Evolutionary conservation across 2,329 filamentous ascomycete genomes (phyloP).

Genomic region (Furcasterigmium furcatum): DNA sequence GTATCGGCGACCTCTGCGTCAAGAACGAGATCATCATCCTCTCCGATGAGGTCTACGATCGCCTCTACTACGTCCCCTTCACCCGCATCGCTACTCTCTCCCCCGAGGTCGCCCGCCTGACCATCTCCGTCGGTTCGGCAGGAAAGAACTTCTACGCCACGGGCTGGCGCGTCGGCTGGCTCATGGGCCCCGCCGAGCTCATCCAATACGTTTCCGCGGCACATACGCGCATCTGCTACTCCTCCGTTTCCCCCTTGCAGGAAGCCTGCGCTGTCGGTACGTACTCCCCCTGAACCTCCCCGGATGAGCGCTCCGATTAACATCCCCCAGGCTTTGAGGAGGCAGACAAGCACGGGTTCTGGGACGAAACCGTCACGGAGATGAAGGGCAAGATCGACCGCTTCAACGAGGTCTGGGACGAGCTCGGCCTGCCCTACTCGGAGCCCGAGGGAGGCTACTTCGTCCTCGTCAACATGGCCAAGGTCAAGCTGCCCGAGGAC

Average conservation of each 20-base stretch:
- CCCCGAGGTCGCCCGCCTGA: slow-evolving; percentile 82
- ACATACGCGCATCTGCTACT: slow-evolving; percentile 95
- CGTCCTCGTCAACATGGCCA: slow-evolving; percentile 88
- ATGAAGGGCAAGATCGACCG: slow-evolving; percentile 87
- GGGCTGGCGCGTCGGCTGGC: slow-evolving; percentile 92
- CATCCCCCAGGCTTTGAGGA: slow-evolving; percentile 67
- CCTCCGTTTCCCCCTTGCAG: slow-evolving; percentile 87
- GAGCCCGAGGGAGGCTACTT: slow-evolving; percentile 98
- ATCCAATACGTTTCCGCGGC: slow-evolving; percentile 91
- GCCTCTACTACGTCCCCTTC: slow-evolving; percentile 92
- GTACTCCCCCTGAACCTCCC: slow-evolving; percentile 7
- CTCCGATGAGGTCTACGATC: slow-evolving; percentile 90
- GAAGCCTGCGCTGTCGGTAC: slow-evolving; percentile 82
- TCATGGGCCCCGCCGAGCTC: slow-evolving; percentile 84
- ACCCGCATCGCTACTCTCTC: slow-evolving; percentile 89
- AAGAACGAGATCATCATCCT: slow-evolving; percentile 94
- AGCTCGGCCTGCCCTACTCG: slow-evolving; percentile 76
- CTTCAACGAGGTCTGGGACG: slow-evolving; percentile 80
- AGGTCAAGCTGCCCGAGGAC: slow-evolving; percentile 76
- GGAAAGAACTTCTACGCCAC: slow-evolving; percentile 99
- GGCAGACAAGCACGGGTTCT: slow-evolving; percentile 82
- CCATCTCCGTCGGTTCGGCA: slow-evolving; percentile 89
- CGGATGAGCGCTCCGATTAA: background rate
- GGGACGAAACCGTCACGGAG: slow-evolving; percentile 76
- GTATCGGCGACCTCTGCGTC: slow-evolving; percentile 84